Evolutionary conservation across 495 filamentous ascomycete species (phyloP).

Genomic region (Podospora fimiseda): DNA sequence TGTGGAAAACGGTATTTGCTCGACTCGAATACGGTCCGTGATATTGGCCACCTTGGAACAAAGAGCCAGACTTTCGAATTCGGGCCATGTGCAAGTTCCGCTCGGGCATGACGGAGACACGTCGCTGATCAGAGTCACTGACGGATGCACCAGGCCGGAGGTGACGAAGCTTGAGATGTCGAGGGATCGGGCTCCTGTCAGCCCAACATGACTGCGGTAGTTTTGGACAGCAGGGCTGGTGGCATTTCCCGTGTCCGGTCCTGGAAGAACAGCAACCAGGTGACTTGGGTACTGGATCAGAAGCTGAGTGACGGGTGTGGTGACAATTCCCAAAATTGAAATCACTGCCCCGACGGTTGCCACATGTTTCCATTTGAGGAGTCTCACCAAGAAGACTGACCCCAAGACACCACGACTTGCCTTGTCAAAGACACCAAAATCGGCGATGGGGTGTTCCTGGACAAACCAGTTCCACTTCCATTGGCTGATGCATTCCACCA

Average conservation of each 20-base stretch:
- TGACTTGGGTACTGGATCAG: constrained; percentile 7
- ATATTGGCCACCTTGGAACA: constrained; percentile 11
- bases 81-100: constrained; percentile 2
- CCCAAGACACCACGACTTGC: constrained; percentile 25
- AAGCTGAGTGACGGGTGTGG: constrained; percentile 10
- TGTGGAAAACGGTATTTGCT: constrained; percentile 5
- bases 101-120: constrained; percentile 3
- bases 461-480: constrained; percentile 43
- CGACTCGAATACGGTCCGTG: constrained; percentile 5
- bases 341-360: constrained; percentile 5
- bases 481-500: constrained; percentile 32
- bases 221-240: neutral
- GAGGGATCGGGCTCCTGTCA: constrained; percentile 3
- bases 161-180: constrained; percentile 6
- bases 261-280: neutral
- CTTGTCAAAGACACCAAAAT: constrained; percentile 38
- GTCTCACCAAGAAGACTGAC: constrained; percentile 3
- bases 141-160: constrained; percentile 5
- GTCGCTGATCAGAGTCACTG: neutral
- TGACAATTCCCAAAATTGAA: constrained; percentile 2
- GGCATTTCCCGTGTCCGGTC: neutral
- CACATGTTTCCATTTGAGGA: constrained; percentile 6
- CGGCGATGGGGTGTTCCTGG: constrained; percentile 30
- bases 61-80: constrained; percentile 5
- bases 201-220: constrained; percentile 7